Evolutionary conservation across 2,329 filamentous ascomycete species (phyloP), one percentile per base, ranked within the genome.

Genomic region (Aspergillus costaricaensis): DNA sequence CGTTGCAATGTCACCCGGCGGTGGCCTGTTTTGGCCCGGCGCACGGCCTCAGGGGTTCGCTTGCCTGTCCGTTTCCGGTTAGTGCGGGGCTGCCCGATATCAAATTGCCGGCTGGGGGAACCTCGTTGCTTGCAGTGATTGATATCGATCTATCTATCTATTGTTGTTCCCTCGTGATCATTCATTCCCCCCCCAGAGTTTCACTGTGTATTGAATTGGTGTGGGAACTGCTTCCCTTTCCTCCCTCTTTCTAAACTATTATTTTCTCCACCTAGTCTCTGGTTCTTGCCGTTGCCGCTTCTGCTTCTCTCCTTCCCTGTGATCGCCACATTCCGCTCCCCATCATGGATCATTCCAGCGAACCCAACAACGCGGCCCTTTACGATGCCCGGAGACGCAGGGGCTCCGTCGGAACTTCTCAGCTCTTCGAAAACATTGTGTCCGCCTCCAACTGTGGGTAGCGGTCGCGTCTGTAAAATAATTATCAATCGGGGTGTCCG

Each of bases 391-490:
- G 78, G 60, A 73, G 78, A 64, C 74, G 79, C 61, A 74, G 77
- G 60, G 76, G 70, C 55, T 77, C 76, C 48, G 73, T 74, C 67
- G 82, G 84, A 63, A 85, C 84, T 67, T 83, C 83, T 15, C 83
- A 86, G 69, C 89, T 98, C 76, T 85, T 98, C 78, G 94, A 98
- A 80, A 95, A 90, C 80, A 97, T 99, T 72, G 93, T 97, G 76
- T 91, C 96, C 74, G 92, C 90, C 71, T 95, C 93, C 70, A 99
- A 99, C 83, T 99, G 94, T 97, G 82, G 67, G 87, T 78, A 65
- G 41, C 25, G 4, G 6, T 19, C 41, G 41, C 41, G 41, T 21
- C 21, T 15, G 38, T 30, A 38, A 10, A 36, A 36, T 17, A 38
- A 59, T 44, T 44, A 36, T 30, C 8, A 25, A 36, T 43, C 32